Percentiles rank a stretch among this genome's conserved stretches.
These are phyloP conservation scores for Zelonia costaricensis DNA, from an alignment of 208 protist genomes.

Conservation along the genomic window DNA sequence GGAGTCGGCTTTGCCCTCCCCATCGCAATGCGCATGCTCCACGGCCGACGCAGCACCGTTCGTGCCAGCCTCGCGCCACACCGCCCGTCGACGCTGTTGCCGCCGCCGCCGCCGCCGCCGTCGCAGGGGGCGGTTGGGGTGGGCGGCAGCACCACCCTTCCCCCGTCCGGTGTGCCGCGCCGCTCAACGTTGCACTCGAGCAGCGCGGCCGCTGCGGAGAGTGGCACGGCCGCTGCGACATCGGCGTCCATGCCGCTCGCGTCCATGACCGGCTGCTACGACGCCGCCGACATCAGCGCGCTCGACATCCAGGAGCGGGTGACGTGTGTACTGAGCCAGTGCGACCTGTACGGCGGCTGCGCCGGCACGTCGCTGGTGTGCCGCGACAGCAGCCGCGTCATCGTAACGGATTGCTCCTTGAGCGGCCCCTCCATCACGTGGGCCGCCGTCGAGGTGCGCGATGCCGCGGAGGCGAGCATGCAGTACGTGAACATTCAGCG, in stretches of 20 bases:
- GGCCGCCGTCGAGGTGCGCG: constrained; percentile 33
- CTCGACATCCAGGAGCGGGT: constrained; percentile 14
- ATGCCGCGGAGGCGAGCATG: constrained; percentile 2
- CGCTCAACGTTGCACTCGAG: neutral
- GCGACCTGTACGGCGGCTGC: constrained; percentile 37
- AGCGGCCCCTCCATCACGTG: constrained; percentile 29
- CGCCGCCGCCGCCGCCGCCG: too few species aligned
- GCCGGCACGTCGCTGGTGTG: constrained; percentile 23
- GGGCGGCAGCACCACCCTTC: neutral
- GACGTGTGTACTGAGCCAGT: constrained; percentile 27
- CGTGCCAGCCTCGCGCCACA: neutral
- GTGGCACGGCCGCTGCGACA: neutral
- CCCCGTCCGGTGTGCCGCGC: neutral
- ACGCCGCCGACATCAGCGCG: constrained; percentile 15
- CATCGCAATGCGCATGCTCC: constrained; percentile 7
- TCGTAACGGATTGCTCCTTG: constrained; percentile 36
- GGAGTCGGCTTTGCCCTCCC: constrained; percentile 8
- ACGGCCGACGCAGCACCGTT: neutral
- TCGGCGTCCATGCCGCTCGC: neutral
- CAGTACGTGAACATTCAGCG: constrained; percentile 27
- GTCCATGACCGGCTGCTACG: neutral
- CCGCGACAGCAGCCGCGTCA: constrained; percentile 13
- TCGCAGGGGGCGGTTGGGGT: neutral
- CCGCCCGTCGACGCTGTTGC: neutral
- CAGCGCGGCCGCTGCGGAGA: too few species aligned